phyloP scores from a whole-genome alignment of 345 rosid species.

The Murraya koenigii region DNA sequence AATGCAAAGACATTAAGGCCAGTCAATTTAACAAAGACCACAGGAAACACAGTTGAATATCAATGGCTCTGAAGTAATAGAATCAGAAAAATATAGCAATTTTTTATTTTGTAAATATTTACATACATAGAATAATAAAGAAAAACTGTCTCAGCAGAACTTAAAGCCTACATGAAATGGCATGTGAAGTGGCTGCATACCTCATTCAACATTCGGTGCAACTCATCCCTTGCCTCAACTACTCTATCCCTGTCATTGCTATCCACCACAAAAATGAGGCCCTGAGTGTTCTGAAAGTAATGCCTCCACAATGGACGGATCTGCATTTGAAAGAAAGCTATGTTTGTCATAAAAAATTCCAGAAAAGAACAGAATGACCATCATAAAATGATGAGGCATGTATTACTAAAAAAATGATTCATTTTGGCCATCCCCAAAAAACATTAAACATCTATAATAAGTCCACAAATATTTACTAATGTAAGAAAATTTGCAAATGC shows the following conservation, averaged over 20 bases:
- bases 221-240: slow-evolving; percentile 74
- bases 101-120: too few species aligned
- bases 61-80: background rate
- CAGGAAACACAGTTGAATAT: background rate
- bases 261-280: slow-evolving; percentile 84
- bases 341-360: background rate
- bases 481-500: background rate
- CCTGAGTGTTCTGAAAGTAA: slow-evolving; percentile 80
- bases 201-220: slow-evolving; percentile 84
- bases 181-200: slow-evolving; percentile 24
- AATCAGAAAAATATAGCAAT: background rate
- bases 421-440: background rate
- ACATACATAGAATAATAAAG: background rate
- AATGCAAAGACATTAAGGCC: background rate
- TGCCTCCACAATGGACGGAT: slow-evolving; percentile 70
- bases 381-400: background rate
- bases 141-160: background rate
- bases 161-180: background rate
- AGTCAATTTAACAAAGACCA: background rate
- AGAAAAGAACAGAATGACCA: background rate
- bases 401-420: background rate
- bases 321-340: slow-evolving; percentile 30
- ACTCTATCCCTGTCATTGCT: slow-evolving; percentile 79
- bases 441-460: background rate
- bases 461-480: background rate